Conservation (phyloP, 192 early-diverging fungal genomes). For the Backusella macrospora region DNA sequence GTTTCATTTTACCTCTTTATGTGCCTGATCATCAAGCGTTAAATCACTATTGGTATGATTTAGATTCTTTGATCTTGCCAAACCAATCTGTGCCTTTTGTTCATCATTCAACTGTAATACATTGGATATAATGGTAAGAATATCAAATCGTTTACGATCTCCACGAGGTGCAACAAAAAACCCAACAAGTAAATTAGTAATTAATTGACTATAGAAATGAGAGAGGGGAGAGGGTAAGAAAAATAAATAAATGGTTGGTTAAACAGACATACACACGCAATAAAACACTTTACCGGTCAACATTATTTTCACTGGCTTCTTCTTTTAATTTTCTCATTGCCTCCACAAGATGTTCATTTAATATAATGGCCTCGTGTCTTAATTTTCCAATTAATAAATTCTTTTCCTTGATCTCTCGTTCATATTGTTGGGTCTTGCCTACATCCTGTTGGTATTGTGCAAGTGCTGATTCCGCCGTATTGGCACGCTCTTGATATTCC, state of each 20-base stretch:
- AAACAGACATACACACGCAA: too few relatives aligned
- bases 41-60: conserved; percentile 45
- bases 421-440: conserved; percentile 54
- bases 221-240: not conserved
- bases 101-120: conserved; percentile 87
- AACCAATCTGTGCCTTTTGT: conserved; percentile 82
- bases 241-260: not conserved
- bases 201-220: conserved; percentile 68
- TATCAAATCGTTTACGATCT: conserved; percentile 90
- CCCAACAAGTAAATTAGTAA: conserved; percentile 87
- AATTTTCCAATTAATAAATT: conserved; percentile 76
- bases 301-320: conserved; percentile 75
- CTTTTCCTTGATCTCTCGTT: conserved; percentile 72
- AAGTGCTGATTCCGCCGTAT: conserved; percentile 62
- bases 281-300: conserved; percentile 63
- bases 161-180: conserved; percentile 86
- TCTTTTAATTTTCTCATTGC: conserved; percentile 87
- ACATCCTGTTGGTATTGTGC: conserved; percentile 56
- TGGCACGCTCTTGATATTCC: conserved; percentile 60
- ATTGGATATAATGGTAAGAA: conserved; percentile 86
- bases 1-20: conserved; percentile 41
- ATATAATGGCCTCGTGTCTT: conserved; percentile 76
- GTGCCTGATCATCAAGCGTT: conserved; percentile 34
- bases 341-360: conserved; percentile 90
- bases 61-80: conserved; percentile 58